Percentiles rank a stretch among this genome's conserved stretches.
Evolutionary conservation across 2,329 filamentous ascomycete species (phyloP).

Genomic region (Chrysoporthe cubensis): DNA sequence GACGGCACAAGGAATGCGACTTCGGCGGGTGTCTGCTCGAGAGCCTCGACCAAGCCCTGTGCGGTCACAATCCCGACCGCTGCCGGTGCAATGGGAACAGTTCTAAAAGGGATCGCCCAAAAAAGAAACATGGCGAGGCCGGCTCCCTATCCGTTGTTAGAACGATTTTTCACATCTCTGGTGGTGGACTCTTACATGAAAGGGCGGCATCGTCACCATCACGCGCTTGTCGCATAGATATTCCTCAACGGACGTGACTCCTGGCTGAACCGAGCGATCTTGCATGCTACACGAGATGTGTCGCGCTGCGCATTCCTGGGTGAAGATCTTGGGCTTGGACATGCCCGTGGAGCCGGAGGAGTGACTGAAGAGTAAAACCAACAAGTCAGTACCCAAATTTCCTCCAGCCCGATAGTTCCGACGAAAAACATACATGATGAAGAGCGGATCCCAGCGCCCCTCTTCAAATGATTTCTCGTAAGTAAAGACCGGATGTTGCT

Average conservation of each 20-base stretch:
- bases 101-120: conserved; percentile 32
- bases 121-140: conserved; percentile 33
- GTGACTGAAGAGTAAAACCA: no score
- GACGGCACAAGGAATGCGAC: conserved; percentile 40
- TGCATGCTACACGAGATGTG: no score
- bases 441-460: conserved; percentile 30
- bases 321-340: no score
- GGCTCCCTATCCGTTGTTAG: conserved; percentile 31
- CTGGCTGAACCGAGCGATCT: no score
- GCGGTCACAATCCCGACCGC: conserved; percentile 35
- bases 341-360: no score
- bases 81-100: conserved; percentile 32
- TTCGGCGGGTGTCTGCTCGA: conserved; percentile 37
- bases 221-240: conserved; percentile 37
- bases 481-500: conserved; percentile 23
- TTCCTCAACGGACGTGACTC: conserved; percentile 31
- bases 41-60: conserved; percentile 35
- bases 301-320: no score
- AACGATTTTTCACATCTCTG: no score
- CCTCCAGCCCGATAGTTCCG: no score
- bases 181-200: conserved; percentile 34
- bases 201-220: conserved; percentile 41
- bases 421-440: conserved; percentile 33
- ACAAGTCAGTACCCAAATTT: no score
- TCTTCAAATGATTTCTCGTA: conserved; percentile 32